phyloP scores from a whole-genome alignment of 2,329 filamentous ascomycete species.

The Alternaria sp. region DNA sequence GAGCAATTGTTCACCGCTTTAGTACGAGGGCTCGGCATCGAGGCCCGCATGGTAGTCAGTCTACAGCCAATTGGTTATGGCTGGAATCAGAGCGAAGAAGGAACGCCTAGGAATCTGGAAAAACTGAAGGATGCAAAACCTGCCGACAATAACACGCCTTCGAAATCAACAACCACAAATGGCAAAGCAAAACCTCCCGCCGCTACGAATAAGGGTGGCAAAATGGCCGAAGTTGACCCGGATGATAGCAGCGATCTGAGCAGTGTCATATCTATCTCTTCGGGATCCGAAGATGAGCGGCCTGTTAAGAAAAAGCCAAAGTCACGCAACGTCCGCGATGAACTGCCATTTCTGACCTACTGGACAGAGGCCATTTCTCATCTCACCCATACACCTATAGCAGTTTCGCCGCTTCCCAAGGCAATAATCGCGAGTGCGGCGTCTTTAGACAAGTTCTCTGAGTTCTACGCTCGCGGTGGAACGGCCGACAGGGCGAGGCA shows the following conservation, averaged over 20 bases:
- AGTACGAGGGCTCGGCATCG: constrained; percentile 78
- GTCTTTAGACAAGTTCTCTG: constrained; percentile 72
- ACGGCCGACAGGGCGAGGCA: constrained; percentile 88
- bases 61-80: constrained; percentile 88
- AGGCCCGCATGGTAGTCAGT: constrained; percentile 82
- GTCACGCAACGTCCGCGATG: constrained; percentile 69
- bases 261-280: constrained; percentile 52
- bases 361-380: constrained; percentile 92
- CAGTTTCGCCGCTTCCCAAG: constrained; percentile 73
- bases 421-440: constrained; percentile 61
- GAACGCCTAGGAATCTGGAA: constrained; percentile 56
- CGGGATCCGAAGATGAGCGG: constrained; percentile 60
- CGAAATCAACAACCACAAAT: constrained; percentile 6
- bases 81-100: constrained; percentile 87
- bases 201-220: constrained; percentile 6
- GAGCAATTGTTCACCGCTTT: constrained; percentile 90
- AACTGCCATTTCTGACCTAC: constrained; percentile 84
- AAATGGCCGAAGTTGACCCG: constrained; percentile 13
- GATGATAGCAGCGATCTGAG: constrained; percentile 56
- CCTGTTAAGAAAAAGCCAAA: constrained; percentile 49
- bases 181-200: constrained; percentile 5
- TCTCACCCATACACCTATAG: constrained; percentile 76
- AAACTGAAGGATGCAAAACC: constrained; percentile 22
- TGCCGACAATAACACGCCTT: background rate
- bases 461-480: constrained; percentile 80